These are phyloP conservation scores for Debaryomyces sp. DNA, from an alignment of 1,139 yeast species.

Conservation along the genomic window DNA sequence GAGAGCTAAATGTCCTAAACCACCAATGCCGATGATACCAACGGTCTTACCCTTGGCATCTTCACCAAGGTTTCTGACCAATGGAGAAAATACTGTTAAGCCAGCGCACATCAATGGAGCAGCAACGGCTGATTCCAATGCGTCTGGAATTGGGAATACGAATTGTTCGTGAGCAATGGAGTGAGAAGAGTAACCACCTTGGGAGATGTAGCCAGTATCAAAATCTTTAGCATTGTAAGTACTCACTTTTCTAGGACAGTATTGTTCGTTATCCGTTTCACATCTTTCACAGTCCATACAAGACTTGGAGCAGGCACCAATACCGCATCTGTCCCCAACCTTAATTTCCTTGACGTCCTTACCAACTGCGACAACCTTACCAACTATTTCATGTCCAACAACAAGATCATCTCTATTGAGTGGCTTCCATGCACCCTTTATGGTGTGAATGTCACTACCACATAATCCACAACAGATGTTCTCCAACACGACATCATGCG, in stretches of 20 bases:
- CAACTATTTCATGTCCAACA: constrained; percentile 58
- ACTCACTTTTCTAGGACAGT: constrained; percentile 44
- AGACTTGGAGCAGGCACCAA: constrained; percentile 56
- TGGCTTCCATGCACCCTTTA: constrained; percentile 46
- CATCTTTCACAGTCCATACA: constrained; percentile 56
- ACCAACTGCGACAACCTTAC: constrained; percentile 56
- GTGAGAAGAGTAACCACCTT: constrained; percentile 67
- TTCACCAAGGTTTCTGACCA: constrained; percentile 37
- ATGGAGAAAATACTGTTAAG: constrained; percentile 61
- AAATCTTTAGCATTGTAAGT: constrained; percentile 50
- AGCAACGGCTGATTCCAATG: constrained; percentile 45
- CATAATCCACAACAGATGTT: constrained; percentile 61
- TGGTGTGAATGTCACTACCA: constrained; percentile 58
- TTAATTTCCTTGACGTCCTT: constrained; percentile 45
- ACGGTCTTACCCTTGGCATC: constrained; percentile 40
- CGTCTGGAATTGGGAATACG: constrained; percentile 61
- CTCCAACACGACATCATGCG: constrained; percentile 49
- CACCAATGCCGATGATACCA: constrained; percentile 53
- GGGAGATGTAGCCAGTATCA: constrained; percentile 41
- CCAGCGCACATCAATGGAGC: constrained; percentile 75
- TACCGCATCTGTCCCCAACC: constrained; percentile 64
- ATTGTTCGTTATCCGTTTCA: constrained; percentile 47
- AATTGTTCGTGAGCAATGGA: constrained; percentile 55
- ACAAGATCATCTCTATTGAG: constrained; percentile 30
- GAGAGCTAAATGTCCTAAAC: constrained; percentile 47